Evolutionary conservation across 768 basidiomycete genomes (phyloP).

Genomic region (Solioccasus polychromus): DNA sequence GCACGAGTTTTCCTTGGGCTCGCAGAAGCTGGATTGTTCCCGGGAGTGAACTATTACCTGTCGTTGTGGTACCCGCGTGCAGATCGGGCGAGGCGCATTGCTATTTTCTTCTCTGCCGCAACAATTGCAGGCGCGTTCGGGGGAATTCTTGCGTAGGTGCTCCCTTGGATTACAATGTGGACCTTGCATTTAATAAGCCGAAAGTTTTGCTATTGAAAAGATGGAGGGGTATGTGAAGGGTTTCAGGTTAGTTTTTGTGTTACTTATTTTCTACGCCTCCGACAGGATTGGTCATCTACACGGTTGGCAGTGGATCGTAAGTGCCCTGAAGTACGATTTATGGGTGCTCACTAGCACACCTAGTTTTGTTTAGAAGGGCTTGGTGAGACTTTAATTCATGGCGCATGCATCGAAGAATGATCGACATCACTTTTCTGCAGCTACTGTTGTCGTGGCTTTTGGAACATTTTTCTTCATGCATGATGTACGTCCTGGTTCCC

Average conservation of each 20-base stretch:
- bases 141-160: slow-evolving; percentile 44
- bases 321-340: slow-evolving; percentile 2
- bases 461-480: slow-evolving; percentile 49
- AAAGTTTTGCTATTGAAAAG: slow-evolving; percentile 34
- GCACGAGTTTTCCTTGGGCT: slow-evolving; percentile 44
- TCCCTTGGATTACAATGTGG: not conserved
- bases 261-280: not conserved
- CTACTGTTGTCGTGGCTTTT: slow-evolving; percentile 18
- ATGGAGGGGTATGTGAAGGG: slow-evolving; percentile 32
- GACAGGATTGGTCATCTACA: slow-evolving; percentile 30
- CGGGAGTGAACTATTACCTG: slow-evolving; percentile 43
- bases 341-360: slow-evolving; percentile 6
- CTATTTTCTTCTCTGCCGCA: slow-evolving; percentile 63
- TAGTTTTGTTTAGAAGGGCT: slow-evolving; percentile 34
- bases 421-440: slow-evolving; percentile 9
- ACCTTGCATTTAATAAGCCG: not conserved
- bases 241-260: slow-evolving; percentile 6
- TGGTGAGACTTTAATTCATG: slow-evolving; percentile 10
- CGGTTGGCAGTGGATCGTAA: slow-evolving; percentile 39
- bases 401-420: too few relatives aligned
- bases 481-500: slow-evolving; percentile 37
- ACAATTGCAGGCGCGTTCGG: slow-evolving; percentile 53
- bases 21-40: slow-evolving; percentile 45
- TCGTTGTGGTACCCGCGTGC: slow-evolving; percentile 59
- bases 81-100: slow-evolving; percentile 57